Evolutionary conservation across 768 basidiomycete species (phyloP), one percentile per base, ranked within the genome.

Genomic region (Psilocybe cubensis): DNA sequence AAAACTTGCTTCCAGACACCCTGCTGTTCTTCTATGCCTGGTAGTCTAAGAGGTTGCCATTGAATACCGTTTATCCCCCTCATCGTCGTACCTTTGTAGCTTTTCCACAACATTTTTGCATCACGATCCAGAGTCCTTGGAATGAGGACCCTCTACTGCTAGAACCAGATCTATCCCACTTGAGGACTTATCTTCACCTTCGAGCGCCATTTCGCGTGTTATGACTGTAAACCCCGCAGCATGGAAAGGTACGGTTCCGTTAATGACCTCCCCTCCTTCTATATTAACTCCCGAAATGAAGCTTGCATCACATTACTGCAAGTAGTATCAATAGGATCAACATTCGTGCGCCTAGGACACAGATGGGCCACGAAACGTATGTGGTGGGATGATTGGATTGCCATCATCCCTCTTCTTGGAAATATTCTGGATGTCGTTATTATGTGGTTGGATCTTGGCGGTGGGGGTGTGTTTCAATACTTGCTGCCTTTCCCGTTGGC

Each of bases 301-400:
- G 46, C 28, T 9, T 14, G 46, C 31, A 48, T 48, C 10, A 48
- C 46, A 14, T 6, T 48, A 31, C 27, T 48, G 7, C 46, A 48
- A 27, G 46, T 27, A 27, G 28, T 48, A 18, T 48, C 46, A 5
- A 48, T 65, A 23, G 38, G 38, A 3, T 59, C 56, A 35, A 63
- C 62, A 9, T 7, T 54, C 31, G 56, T 66, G 42, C 58, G 68
- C 18, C 48, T 70, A 11, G 25, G 27, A 9, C 54, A 60, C 18
- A 59, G 68, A 11, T 64, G 49, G 44, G 52, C 51, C 10, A 52
- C 38, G 12, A 60, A 56, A 14, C 49, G 52, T 28, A 58, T 63
- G 23, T 68, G 67, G 60, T 68, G 65, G 65, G 68, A 70, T 42
- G 68, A 70, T 44, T 58, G 60, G 12, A 51, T 64, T 31, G 65